Evolutionary conservation across 306 rosid genomes (phyloP).

Genomic region (Calophaca sinica): DNA sequence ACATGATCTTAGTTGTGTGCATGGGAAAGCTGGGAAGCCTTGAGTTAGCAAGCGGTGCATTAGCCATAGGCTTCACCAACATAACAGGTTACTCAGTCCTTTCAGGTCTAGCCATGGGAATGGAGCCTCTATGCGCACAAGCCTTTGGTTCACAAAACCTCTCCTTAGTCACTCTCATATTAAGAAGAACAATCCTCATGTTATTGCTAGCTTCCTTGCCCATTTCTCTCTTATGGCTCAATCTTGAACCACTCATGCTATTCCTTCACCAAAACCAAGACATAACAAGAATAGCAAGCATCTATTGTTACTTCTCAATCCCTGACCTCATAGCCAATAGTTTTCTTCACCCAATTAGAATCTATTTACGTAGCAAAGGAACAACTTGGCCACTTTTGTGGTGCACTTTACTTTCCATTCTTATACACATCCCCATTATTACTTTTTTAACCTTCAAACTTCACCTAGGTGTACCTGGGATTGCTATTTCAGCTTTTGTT

Average conservation of each 20-base stretch:
- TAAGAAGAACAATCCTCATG: constrained; percentile 64
- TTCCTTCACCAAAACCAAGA: constrained; percentile 67
- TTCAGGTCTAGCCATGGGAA: constrained; percentile 80
- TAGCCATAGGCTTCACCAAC: constrained; percentile 85
- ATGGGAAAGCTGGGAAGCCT: constrained; percentile 84
- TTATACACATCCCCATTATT: constrained; percentile 69
- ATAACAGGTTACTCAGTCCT: constrained; percentile 80
- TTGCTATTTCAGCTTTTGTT: constrained; percentile 70
- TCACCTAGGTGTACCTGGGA: constrained; percentile 70
- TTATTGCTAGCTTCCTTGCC: constrained; percentile 69
- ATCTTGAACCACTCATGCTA: constrained; percentile 76
- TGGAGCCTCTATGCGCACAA: constrained; percentile 81
- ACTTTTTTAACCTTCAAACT: constrained; percentile 71
- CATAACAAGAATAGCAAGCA: constrained; percentile 63
- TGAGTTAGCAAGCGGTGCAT: constrained; percentile 76
- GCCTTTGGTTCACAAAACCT: constrained; percentile 77
- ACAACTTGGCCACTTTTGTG: constrained; percentile 81
- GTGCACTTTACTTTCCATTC: constrained; percentile 62
- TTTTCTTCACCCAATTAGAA: constrained; percentile 76
- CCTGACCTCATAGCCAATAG: constrained; percentile 82
- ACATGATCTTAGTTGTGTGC: constrained; percentile 74
- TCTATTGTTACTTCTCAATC: constrained; percentile 72
- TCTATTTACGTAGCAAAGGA: constrained; percentile 72
- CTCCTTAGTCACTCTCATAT: constrained; percentile 56
- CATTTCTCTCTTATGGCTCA: constrained; percentile 69